Evolutionary conservation across 495 filamentous ascomycete species (phyloP).

Genomic region (Staphylotrichum longicolle): DNA sequence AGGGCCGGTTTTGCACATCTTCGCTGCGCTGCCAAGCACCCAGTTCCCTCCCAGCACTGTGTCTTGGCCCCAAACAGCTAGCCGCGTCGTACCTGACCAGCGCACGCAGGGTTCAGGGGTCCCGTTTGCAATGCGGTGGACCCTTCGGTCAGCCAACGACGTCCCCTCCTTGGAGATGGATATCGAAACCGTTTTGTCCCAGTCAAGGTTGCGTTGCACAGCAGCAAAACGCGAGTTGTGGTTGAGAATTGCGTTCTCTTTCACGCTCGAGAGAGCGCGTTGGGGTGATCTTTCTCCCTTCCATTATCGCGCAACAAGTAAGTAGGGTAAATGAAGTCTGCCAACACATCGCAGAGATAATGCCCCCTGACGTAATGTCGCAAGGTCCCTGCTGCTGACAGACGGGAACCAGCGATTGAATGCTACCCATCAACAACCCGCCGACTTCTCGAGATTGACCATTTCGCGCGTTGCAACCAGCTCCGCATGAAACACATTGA

Average conservation of each 20-base stretch:
- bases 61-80: conserved; percentile 21
- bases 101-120: conserved; percentile 27
- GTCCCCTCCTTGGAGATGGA: conserved; percentile 2
- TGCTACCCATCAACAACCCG: too few species aligned
- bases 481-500: conserved; percentile 29
- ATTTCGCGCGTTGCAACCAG: neutral
- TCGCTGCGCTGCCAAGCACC: conserved; percentile 12
- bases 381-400: too few species aligned
- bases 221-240: too few species aligned
- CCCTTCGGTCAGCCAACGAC: neutral
- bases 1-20: conserved; percentile 18
- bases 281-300: too few species aligned
- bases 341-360: too few species aligned
- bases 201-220: neutral
- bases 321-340: too few species aligned
- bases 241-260: too few species aligned
- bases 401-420: too few species aligned
- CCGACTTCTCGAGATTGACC: too few species aligned
- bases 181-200: conserved; percentile 10
- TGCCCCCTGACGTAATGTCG: too few species aligned
- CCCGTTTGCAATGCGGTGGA: conserved; percentile 16
- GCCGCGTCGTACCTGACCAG: conserved; percentile 23
- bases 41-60: conserved; percentile 12
- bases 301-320: too few species aligned
- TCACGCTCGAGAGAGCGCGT: too few species aligned